Percentiles rank a stretch among this genome's conserved stretches.
phyloP scores from a whole-genome alignment of 2,329 filamentous ascomycete species.

The Cercospora zeae-maydis region DNA sequence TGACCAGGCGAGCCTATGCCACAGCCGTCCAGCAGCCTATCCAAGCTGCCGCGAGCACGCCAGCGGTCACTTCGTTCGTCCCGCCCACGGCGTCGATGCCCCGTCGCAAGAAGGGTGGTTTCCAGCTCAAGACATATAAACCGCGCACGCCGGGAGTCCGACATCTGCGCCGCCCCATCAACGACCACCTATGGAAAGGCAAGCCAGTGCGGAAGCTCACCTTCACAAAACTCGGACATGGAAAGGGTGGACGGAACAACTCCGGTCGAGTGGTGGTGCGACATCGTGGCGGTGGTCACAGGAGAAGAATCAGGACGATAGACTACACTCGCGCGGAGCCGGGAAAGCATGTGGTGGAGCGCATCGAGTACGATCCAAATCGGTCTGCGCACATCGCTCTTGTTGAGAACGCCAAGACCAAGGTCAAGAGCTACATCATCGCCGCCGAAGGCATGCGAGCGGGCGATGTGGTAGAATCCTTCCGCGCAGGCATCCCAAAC shows the following conservation, averaged over 20 bases:
- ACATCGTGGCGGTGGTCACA: constrained; percentile 87
- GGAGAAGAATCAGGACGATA: constrained; percentile 84
- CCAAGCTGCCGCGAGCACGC: constrained; percentile 27
- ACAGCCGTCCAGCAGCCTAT: constrained; percentile 40
- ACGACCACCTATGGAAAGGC: constrained; percentile 96
- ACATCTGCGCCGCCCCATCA: constrained; percentile 87
- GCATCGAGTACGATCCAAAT: constrained; percentile 94
- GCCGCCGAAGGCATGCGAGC: constrained; percentile 92
- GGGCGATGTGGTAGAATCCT: constrained; percentile 89
- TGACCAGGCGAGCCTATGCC: constrained; percentile 52
- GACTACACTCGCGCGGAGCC: constrained; percentile 78
- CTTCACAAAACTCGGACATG: constrained; percentile 86
- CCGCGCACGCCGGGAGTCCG: constrained; percentile 88
- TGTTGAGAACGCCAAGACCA: constrained; percentile 68
- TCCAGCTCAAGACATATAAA: constrained; percentile 76
- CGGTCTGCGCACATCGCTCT: constrained; percentile 91
- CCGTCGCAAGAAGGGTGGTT: constrained; percentile 38
- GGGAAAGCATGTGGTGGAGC: constrained; percentile 82
- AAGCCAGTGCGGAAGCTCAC: constrained; percentile 78
- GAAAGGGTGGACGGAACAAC: constrained; percentile 88
- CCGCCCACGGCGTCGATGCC: constrained; percentile 35
- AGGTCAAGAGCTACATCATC: constrained; percentile 82
- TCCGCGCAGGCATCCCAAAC: constrained; percentile 80
- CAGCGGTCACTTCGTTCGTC: constrained; percentile 32
- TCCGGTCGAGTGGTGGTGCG: constrained; percentile 81